These are phyloP conservation scores for Yamadazyma taylorii DNA, from an alignment of 1,139 yeast species.

Conservation along the genomic window DNA sequence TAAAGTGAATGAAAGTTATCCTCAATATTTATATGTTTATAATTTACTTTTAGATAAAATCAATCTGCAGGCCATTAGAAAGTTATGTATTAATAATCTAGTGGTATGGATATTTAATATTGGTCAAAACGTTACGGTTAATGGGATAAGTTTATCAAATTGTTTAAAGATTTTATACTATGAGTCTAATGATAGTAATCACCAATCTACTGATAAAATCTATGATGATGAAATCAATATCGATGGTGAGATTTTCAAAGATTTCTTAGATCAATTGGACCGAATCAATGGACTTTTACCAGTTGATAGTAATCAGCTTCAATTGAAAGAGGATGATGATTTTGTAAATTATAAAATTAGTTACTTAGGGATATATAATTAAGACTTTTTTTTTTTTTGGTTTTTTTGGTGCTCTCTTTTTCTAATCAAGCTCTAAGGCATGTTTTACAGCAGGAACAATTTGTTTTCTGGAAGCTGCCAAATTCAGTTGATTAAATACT, in stretches of 20 bases:
- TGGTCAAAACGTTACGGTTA: conserved; percentile 34
- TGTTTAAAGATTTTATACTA: conserved; percentile 47
- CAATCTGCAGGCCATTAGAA: conserved; percentile 47
- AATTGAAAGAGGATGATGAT: conserved; percentile 17
- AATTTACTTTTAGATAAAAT: conserved; percentile 44
- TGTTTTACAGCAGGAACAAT: conserved; percentile 66
- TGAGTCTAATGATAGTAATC: conserved; percentile 6
- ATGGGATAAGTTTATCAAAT: conserved; percentile 18
- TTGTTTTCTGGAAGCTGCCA: conserved; percentile 75
- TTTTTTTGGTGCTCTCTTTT: conserved; percentile 2
- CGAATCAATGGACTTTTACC: conserved; percentile 33
- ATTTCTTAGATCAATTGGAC: conserved; percentile 26
- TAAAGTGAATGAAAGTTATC: conserved; percentile 22
- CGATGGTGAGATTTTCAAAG: conserved; percentile 25
- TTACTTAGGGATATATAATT: conserved; percentile 19
- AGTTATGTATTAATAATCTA: conserved; percentile 64
- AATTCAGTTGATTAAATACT: conserved; percentile 53
- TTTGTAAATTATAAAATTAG: conserved; percentile 16
- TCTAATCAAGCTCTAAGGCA: conserved; percentile 16
- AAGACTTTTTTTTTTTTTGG: conserved; percentile 1
- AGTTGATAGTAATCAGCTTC: conserved; percentile 19
- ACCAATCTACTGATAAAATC: conserved; percentile 7
- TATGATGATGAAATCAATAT: conserved; percentile 19
- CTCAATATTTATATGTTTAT: conserved; percentile 36
- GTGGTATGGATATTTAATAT: conserved; percentile 60